Base-by-base conservation (phyloP, 768 basidiomycete genomes). In the Clathrus columnatus region DNA sequence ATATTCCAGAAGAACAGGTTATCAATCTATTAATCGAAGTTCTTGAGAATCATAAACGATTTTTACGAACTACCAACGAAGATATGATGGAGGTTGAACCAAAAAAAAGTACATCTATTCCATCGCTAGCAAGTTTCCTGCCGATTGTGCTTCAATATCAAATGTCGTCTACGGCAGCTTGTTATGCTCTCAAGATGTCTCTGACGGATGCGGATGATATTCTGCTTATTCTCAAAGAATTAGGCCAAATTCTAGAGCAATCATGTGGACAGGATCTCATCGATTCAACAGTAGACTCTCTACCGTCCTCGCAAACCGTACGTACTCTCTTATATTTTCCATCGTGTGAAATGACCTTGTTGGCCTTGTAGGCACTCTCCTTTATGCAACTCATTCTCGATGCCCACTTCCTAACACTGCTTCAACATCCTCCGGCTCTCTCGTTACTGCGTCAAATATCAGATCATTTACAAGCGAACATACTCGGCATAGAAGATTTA, bases 311-410 rank as follows among this genome's bases (percentile, higher is more conserved):
- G 27, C 46, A 46, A 44, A 23, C 32, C 36, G 59, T 54, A 8
- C 24, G 59, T 27, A 11, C 26, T 44, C 7, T n/a, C 54, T 7
- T 27, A 14, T 18, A 2, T 1, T 56, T 29, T 1, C 7, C 16
- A 11, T 8, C 54, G 29, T 17, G 17, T 57, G 16, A 20, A 4
- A 32, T n/a, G 29, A 20, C 43, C 30, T 32, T 5, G 16, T 21
- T n/a, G 14, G 56, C 50, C 36, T 46, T 57, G 16, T 63, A 87
- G 84, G 69, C 82, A 51, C 65, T 84, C 21, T 59, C 65, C 0
- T 85, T 90, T 70, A 63, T 85, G 7, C 83, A 85, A 68, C 70
- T 73, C 5, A 65, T 89, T 53, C 73, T 91, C 24, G 89, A 91
- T 66, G 76, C 87, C 0, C 83, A 79, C 11, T 87, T 87, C 64